A percentile compares a stretch with the other conserved stretches of the same genome.
Conservation (phyloP, 1,139 yeast species). For the Protomyces arabidopsidicola region DNA sequence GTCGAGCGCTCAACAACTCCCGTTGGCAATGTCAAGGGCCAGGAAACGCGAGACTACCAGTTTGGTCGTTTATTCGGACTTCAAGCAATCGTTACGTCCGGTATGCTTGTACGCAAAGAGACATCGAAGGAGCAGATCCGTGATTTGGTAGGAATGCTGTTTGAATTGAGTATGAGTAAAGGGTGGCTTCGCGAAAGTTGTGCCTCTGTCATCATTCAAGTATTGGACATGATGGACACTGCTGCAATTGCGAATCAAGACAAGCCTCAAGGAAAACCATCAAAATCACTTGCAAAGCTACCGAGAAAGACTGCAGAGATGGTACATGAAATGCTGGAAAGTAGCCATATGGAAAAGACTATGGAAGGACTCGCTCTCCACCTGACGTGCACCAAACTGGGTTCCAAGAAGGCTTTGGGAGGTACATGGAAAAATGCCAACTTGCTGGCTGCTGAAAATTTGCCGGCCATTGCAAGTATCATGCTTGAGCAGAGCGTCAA, state of each 20-base stretch:
- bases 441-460: constrained; percentile 67
- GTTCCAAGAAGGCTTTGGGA: background rate
- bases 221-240: constrained; percentile 41
- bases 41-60: constrained; percentile 67
- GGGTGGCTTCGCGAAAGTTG: constrained; percentile 86
- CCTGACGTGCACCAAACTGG: constrained; percentile 34
- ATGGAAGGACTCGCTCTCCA: constrained; percentile 70
- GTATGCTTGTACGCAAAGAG: constrained; percentile 45
- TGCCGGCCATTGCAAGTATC: constrained; percentile 57
- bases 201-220: constrained; percentile 61
- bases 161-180: constrained; percentile 60
- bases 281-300: background rate
- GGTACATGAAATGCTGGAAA: constrained; percentile 16
- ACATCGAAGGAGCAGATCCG: constrained; percentile 38
- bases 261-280: constrained; percentile 42
- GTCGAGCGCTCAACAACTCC: constrained; percentile 43
- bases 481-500: constrained; percentile 40
- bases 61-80: constrained; percentile 85
- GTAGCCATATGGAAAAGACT: constrained; percentile 52
- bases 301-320: constrained; percentile 3
- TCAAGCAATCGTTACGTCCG: constrained; percentile 62
- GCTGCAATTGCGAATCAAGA: constrained; percentile 32
- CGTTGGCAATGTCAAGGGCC: constrained; percentile 29
- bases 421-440: constrained; percentile 61
- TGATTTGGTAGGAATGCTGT: constrained; percentile 46